phyloP scores from a whole-genome alignment of 1,284 basidiomycete species.

The Blastosporella zonata region DNA sequence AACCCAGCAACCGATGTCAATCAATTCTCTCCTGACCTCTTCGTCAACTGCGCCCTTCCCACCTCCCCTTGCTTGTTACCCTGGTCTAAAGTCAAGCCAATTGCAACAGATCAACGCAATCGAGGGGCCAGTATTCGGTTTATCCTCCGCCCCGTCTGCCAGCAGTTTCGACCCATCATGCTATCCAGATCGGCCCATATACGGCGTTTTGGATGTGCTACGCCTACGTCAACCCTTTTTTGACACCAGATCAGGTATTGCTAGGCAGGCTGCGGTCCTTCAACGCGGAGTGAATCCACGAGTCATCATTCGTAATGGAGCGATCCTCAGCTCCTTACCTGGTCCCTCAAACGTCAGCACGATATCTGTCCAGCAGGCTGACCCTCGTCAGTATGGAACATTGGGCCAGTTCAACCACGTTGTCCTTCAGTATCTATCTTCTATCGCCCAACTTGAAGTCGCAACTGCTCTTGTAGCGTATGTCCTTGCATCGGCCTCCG shows the following conservation, averaged over 20 bases:
- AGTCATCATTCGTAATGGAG: conserved; percentile 48
- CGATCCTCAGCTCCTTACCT: conserved; percentile 46
- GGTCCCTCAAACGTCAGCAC: conserved; percentile 27
- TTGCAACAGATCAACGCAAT: conserved; percentile 41
- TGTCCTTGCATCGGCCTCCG: conserved; percentile 36
- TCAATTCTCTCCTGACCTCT: conserved; percentile 40
- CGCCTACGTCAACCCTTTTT: conserved; percentile 54
- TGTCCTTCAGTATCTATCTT: conserved; percentile 52
- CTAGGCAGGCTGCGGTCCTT: conserved; percentile 50
- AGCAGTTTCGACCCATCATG: conserved; percentile 45
- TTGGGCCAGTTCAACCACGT: conserved; percentile 53
- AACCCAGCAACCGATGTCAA: conserved; percentile 14
- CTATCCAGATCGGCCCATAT: conserved; percentile 54
- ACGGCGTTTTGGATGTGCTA: conserved; percentile 59
- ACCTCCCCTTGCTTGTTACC: conserved; percentile 59
- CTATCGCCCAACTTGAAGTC: conserved; percentile 44
- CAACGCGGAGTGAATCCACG: conserved; percentile 42
- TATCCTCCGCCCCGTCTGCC: conserved; percentile 31
- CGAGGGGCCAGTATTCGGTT: conserved; percentile 50
- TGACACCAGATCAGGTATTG: conserved; percentile 38
- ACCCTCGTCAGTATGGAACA: conserved; percentile 56
- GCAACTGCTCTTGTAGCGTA: conserved; percentile 49
- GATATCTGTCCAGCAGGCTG: conserved; percentile 31
- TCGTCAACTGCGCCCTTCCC: conserved; percentile 47
- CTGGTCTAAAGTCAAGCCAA: conserved; percentile 39